These are phyloP conservation scores for Liriodendron chinense DNA, from an alignment of 164 flowering plant genomes.

Conservation along the genomic window DNA sequence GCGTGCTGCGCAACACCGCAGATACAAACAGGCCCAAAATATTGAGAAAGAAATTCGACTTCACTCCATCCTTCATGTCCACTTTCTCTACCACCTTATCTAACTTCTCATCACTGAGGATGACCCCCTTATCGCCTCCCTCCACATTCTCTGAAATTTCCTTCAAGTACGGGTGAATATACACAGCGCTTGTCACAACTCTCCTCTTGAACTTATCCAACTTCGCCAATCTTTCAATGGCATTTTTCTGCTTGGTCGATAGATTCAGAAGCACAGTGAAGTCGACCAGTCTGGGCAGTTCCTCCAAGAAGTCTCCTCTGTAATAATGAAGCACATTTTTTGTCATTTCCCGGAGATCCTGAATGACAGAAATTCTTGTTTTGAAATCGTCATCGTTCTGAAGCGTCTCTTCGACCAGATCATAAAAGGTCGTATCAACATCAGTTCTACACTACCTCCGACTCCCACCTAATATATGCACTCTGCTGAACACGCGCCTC, in stretches of 20 bases:
- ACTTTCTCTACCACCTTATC: slow-evolving; percentile 42
- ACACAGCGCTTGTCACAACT: slow-evolving; percentile 61
- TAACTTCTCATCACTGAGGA: slow-evolving; percentile 11
- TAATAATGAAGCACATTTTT: slow-evolving; percentile 76
- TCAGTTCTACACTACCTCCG: slow-evolving; percentile 36
- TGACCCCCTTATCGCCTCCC: slow-evolving; percentile 17
- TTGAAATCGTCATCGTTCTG: slow-evolving; percentile 56
- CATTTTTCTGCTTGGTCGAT: slow-evolving; percentile 42
- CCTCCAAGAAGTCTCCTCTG: slow-evolving; percentile 84
- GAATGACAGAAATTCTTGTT: slow-evolving; percentile 61
- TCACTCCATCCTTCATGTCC: slow-evolving; percentile 73
- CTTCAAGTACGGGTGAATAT: slow-evolving; percentile 64
- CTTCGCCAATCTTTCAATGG: slow-evolving; percentile 36
- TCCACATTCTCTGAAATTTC: slow-evolving; percentile 30
- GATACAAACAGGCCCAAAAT: slow-evolving; percentile 60
- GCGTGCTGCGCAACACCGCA: too few relatives aligned
- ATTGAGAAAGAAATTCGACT: slow-evolving; percentile 74
- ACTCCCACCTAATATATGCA: slow-evolving; percentile 35
- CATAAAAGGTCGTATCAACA: slow-evolving; percentile 49
- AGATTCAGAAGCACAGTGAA: slow-evolving; percentile 65
- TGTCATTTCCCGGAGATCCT: slow-evolving; percentile 87
- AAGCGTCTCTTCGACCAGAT: slow-evolving; percentile 69
- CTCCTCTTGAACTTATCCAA: slow-evolving; percentile 49
- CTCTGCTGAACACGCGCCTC: slow-evolving; percentile 61
- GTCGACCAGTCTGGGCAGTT: slow-evolving; percentile 86